Evolutionary conservation across 2,329 filamentous ascomycete genomes (phyloP), one percentile per base, ranked within the genome.

Genomic region (Cladophialophora chaetospira): DNA sequence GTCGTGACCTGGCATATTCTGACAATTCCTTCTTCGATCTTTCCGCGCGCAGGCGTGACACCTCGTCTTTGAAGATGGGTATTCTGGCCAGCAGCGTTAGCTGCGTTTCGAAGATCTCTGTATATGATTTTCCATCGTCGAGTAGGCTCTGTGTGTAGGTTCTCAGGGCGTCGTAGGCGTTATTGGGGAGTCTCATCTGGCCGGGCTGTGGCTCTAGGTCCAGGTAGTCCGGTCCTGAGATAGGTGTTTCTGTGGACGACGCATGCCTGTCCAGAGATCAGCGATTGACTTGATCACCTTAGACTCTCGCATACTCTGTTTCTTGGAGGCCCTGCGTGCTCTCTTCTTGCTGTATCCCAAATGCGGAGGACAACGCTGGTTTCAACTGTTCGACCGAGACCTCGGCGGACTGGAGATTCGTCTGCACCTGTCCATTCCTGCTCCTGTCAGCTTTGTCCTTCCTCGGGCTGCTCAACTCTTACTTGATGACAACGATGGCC

Each of bases 401-500:
- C 21, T 61, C 47, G 31, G 47, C 87, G 1, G 83, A 76, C 33
- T 84, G 79, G 8, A 96, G 79, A 69, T 92, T 91, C 70, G 93
- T 87, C 67, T 88, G 86, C 11, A 96, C 75, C 60, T 88, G 82
- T 6, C 88, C 90, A 72, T 91, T 88, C 68, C 84, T 86, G 63
- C 35, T n/a, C 40, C 9, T 36, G 13, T 63, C 42, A 52, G 49
- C 17, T 53, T 53, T 5, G 31, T 10, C 47, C 13, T 21, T 21
- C 36, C 31, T 19, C 31, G 8, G 29, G 35, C 40, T 15, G 19
- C 44, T 17, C 47, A 36, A 46, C 58, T 68, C 80, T 50, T 75
- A 87, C 82, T 86, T 84, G 65, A 96, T 92, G 17, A 95, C 77
- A 13, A 96, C 81, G 6, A 96, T 74, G 1, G 88, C 88, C 0